These are phyloP conservation scores for Bryum argenteum DNA, from an alignment of 225 moss, liverwort and hornwort genomes.

Conservation along the genomic window DNA sequence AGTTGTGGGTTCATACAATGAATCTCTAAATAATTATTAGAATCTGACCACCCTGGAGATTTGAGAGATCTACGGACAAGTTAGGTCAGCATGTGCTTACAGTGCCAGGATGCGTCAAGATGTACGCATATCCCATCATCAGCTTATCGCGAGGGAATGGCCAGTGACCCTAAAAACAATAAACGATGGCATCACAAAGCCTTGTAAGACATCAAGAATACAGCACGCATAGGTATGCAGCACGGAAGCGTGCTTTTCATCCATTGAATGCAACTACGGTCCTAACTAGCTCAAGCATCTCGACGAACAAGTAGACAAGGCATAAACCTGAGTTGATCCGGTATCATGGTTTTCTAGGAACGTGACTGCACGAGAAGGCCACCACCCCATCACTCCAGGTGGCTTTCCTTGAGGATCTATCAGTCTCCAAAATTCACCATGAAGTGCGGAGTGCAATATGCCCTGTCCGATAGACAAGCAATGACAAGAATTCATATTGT, in stretches of 20 bases:
- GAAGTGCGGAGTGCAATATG: conserved; percentile 79
- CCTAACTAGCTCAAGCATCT: neutral
- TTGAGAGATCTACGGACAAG: neutral
- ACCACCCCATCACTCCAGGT: conserved; percentile 87
- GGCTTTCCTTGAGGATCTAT: conserved; percentile 86
- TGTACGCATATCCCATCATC: conserved; percentile 86
- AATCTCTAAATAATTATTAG: conserved; percentile 1
- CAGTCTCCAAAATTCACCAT: conserved; percentile 80
- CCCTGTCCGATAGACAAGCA: conserved; percentile 45
- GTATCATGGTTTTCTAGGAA: conserved; percentile 87
- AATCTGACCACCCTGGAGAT: neutral
- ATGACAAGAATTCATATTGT: neutral
- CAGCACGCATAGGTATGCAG: neutral
- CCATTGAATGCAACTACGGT: neutral
- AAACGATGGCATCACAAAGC: conserved; percentile 13
- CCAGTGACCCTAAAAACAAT: conserved; percentile 68
- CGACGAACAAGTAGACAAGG: neutral
- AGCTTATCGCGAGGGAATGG: conserved; percentile 77
- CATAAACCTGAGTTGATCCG: conserved; percentile 68
- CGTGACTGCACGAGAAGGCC: conserved; percentile 83
- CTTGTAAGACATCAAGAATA: conserved; percentile 7
- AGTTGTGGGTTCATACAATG: neutral
- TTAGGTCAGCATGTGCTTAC: conserved; percentile 35
- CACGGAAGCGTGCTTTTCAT: conserved; percentile 3
- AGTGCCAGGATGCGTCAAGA: conserved; percentile 78